Percentiles rank a stretch among this genome's conserved stretches.
Conservation (phyloP, 2,329 filamentous ascomycete genomes). For the Coniochaeta prunicola region DNA sequence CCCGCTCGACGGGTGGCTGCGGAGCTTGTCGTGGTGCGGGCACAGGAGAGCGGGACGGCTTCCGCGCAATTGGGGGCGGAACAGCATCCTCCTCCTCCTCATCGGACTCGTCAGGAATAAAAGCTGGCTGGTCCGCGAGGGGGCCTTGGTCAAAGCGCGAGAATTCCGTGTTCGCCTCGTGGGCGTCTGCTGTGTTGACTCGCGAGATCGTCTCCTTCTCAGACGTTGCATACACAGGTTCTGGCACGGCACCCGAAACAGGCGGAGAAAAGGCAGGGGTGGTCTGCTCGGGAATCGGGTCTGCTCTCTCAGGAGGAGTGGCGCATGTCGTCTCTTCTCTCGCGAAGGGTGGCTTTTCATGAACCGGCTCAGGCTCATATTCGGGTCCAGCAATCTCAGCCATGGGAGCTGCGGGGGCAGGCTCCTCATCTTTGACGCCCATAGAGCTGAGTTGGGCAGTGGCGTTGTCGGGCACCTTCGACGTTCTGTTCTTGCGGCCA, state of each 20-base stretch:
- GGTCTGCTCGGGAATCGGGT: conserved; percentile 10
- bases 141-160: conserved; percentile 82
- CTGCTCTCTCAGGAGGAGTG: conserved; percentile 13
- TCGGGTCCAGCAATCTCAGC: conserved; percentile 13
- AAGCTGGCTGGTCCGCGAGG: conserved; percentile 77
- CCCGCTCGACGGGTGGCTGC: conserved; percentile 15
- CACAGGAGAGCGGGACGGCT: conserved; percentile 18
- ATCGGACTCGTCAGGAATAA: conserved; percentile 51
- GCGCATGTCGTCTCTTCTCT: conserved; percentile 12
- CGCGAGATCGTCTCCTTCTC: conserved; percentile 46
- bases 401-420: conserved; percentile 15
- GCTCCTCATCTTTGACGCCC: conserved; percentile 28
- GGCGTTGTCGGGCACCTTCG: conserved; percentile 48
- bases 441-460: conserved; percentile 42
- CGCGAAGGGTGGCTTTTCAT: neutral
- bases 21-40: conserved; percentile 8
- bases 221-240: conserved; percentile 36
- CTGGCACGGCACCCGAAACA: conserved; percentile 14
- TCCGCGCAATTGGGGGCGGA: conserved; percentile 45
- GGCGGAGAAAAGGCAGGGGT: conserved; percentile 11
- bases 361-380: conserved; percentile 6
- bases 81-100: conserved; percentile 40
- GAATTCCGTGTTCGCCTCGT: conserved; percentile 53
- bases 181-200: conserved; percentile 50
- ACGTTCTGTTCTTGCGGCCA: conserved; percentile 52